Evolutionary conservation across 352 stramenopile species (phyloP).

Genomic region (Peronosclerospora sorghi): DNA sequence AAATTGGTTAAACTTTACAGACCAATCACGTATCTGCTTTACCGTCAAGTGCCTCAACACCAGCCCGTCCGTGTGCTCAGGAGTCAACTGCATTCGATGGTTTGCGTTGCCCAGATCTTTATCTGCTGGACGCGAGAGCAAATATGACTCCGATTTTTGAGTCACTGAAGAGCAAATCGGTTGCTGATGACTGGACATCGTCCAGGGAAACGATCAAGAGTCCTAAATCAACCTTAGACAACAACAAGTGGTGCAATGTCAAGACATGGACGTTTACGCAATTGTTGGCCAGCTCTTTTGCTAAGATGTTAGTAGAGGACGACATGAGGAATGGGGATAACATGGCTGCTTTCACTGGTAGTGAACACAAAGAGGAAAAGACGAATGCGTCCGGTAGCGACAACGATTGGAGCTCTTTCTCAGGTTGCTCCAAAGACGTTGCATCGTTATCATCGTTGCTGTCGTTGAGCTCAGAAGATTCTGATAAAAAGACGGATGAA

Average conservation of each 20-base stretch:
- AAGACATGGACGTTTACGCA: slow-evolving; percentile 74
- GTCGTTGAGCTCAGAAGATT: no score
- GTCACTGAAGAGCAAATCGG: slow-evolving; percentile 2
- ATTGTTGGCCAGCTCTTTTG: slow-evolving; percentile 51
- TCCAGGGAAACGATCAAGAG: not conserved
- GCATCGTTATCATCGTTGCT: no score
- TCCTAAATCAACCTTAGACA: no score
- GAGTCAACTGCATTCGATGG: no score
- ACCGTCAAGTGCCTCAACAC: no score
- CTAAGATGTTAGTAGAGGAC: slow-evolving; percentile 42
- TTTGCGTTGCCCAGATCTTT: no score
- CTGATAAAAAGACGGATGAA: no score
- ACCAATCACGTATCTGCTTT: not conserved
- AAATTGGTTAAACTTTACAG: no score
- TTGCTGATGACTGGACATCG: not conserved
- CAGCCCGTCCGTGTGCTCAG: no score
- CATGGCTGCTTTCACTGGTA: not conserved
- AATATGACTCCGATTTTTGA: not conserved
- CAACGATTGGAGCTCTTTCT: slow-evolving; percentile 12
- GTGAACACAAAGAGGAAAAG: not conserved
- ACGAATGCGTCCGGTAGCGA: slow-evolving; percentile 10
- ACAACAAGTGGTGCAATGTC: slow-evolving; percentile 50
- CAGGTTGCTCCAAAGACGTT: no score
- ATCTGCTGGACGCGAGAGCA: not conserved
- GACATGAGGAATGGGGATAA: slow-evolving; percentile 10